A percentile compares a stretch with the other conserved stretches of the same genome.
phyloP scores from a whole-genome alignment of 2,329 filamentous ascomycete genomes.

The Diplodia mutila region DNA sequence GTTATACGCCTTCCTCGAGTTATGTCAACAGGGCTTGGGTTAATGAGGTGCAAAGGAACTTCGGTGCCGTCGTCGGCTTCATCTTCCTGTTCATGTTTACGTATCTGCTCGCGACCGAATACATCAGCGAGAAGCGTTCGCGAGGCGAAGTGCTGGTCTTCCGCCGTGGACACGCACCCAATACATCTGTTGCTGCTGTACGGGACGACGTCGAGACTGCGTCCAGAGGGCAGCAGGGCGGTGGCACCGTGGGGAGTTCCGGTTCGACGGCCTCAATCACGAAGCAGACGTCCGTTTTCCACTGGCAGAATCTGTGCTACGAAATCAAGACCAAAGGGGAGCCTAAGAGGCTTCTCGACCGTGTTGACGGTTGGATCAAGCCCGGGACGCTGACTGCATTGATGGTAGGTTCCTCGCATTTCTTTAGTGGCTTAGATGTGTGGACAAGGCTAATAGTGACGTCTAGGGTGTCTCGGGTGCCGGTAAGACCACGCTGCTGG shows the following conservation, averaged over 20 bases:
- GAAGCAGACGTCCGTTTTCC: constrained; percentile 76
- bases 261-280: constrained; percentile 53
- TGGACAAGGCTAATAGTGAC: constrained; percentile 54
- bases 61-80: constrained; percentile 52
- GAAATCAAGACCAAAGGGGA: constrained; percentile 80
- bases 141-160: constrained; percentile 58
- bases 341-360: constrained; percentile 74
- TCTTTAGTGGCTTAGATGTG: too few relatives aligned
- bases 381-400: constrained; percentile 85
- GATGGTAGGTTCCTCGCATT: constrained; percentile 56
- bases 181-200: constrained; percentile 47
- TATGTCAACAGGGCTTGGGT: not conserved
- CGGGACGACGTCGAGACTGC: constrained; percentile 47
- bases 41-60: constrained; percentile 36
- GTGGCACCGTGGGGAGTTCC: not conserved
- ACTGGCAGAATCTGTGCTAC: constrained; percentile 83
- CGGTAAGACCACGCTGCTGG: constrained; percentile 90
- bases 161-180: constrained; percentile 47
- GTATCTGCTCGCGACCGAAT: constrained; percentile 52
- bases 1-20: not conserved
- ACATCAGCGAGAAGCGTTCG: constrained; percentile 54
- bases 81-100: constrained; percentile 47
- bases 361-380: constrained; percentile 92
- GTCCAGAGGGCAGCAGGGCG: constrained; percentile 33
- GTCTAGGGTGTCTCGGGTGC: constrained; percentile 87